Conservation (phyloP, 2,329 filamentous ascomycete species). For the Monilinia fructigena region DNA sequence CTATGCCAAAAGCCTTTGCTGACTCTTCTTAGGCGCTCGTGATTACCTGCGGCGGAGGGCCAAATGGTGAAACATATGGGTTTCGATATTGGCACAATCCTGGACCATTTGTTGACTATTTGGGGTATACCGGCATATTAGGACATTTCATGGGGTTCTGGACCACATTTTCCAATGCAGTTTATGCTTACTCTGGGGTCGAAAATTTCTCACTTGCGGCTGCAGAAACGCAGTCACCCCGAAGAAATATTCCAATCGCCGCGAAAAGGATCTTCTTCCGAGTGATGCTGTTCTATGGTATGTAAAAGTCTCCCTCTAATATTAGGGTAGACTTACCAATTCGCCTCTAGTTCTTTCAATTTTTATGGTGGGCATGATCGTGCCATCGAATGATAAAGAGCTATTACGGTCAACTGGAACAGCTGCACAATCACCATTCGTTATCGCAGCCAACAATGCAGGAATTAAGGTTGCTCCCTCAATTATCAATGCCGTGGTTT, state of each 20-base stretch:
- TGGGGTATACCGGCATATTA: constrained; percentile 52
- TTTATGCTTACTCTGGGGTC: constrained; percentile 49
- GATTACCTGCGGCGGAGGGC: constrained; percentile 55
- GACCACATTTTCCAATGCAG: constrained; percentile 48
- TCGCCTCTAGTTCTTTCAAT: constrained; percentile 42
- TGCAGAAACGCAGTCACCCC: constrained; percentile 54
- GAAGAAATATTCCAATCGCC: constrained; percentile 54
- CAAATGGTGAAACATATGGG: constrained; percentile 57
- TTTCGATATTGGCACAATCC: constrained; percentile 53
- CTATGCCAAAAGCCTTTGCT: too few relatives aligned
- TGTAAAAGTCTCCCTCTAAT: background rate
- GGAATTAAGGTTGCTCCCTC: constrained; percentile 66
- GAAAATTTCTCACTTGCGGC: constrained; percentile 56
- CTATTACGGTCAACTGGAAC: constrained; percentile 48
- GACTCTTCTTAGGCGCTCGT: constrained; percentile 36
- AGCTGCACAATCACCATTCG: constrained; percentile 59
- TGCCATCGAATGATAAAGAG: constrained; percentile 52
- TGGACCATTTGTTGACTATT: constrained; percentile 65
- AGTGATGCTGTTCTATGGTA: constrained; percentile 54
- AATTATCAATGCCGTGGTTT: constrained; percentile 74
- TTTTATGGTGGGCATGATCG: constrained; percentile 53
- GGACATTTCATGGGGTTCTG: constrained; percentile 57
- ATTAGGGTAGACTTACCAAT: background rate
- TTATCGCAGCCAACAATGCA: constrained; percentile 68
- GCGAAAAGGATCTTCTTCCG: constrained; percentile 51